Evolutionary conservation across 192 early-diverging fungal genomes (phyloP).

Genomic region (Pilobolus umbonatus): DNA sequence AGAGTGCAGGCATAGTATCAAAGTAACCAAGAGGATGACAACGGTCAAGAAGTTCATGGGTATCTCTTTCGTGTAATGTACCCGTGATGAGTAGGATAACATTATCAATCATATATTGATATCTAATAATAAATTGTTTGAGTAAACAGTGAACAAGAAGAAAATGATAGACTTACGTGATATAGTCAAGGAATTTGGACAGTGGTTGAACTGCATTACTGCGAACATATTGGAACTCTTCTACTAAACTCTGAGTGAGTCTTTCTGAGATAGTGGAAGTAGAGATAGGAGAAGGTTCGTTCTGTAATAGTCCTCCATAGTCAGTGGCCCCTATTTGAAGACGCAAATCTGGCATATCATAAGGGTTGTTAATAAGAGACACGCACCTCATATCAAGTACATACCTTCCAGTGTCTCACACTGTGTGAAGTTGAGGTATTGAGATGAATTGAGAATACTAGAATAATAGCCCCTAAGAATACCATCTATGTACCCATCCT

Average conservation of each 20-base stretch:
- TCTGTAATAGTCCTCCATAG: conserved; percentile 90
- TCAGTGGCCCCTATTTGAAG: conserved; percentile 93
- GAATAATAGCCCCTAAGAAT: conserved; percentile 92
- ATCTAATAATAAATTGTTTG: conserved; percentile 55
- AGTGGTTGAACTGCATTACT: conserved; percentile 79
- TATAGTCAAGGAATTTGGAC: conserved; percentile 91
- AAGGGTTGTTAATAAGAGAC: background rate
- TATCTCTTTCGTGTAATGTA: conserved; percentile 96
- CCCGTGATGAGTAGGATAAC: conserved; percentile 97
- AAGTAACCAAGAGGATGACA: conserved; percentile 98
- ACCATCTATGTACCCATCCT: conserved; percentile 90
- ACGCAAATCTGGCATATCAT: conserved; percentile 69
- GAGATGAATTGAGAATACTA: conserved; percentile 71
- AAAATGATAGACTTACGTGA: conserved; percentile 62
- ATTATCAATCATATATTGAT: conserved; percentile 99
- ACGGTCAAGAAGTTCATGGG: conserved; percentile 91
- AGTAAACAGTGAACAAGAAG: conserved; percentile 10
- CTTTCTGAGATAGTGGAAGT: conserved; percentile 90
- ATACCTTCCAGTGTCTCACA: conserved; percentile 95
- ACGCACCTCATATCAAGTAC: background rate
- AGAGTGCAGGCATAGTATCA: conserved; percentile 96
- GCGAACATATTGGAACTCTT: conserved; percentile 91
- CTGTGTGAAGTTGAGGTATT: conserved; percentile 95
- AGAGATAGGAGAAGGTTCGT: conserved; percentile 93
- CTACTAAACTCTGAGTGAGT: conserved; percentile 82